Base-by-base conservation (phyloP, 2,329 filamentous ascomycete species). In the Diaporthe citri region DNA sequence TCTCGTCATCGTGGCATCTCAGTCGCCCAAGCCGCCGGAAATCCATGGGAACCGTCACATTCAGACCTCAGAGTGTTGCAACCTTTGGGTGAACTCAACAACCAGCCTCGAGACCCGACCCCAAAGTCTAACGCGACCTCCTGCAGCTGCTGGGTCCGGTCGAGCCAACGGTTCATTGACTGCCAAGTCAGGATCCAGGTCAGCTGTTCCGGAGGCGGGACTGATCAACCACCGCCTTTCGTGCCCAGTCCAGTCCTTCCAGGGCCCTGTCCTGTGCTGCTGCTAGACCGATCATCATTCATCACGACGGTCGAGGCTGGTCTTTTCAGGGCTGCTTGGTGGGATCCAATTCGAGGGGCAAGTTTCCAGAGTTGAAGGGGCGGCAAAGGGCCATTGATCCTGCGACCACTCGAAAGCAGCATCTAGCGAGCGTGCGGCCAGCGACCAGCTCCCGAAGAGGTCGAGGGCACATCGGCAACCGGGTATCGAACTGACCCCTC, bases 121-220 rank as follows among this genome's bases (percentile, higher is more conserved):
- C 67, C 57, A 59, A 56, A 72, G 71, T 51, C 46, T 55, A 60
- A 62, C 41, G 51, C 59, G 41, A 39, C 51, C 66, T 25, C 39
- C 39, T 55, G 43, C 72, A 71, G 72, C 72, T 71, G 57, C 71
- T 55, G 69, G 74, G 56, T 74, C 56, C 64, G 73, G 69, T 72
- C 69, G 59, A 52, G 69, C 69, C 69, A 59, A 59, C 69, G 73
- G 59, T 52, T 75, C 69, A 67, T 52, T 55, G 69, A 41, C 69
- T 72, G 73, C 73, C 69, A 75, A 75, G 69, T 72, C 73, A 59
- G 57, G 56, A 43, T 31, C 55, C 71, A 60, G 59, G 72, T 76
- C 74, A 74, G 20, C 72, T 74, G 66, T 67, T 67, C 56, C 56
- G 64, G 31, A 59, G 64, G 74, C 71, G 74, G 46, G 22, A 74